Base-by-base conservation (phyloP, 108 stramenopile genomes). In the Cyclotella sp. region DNA sequence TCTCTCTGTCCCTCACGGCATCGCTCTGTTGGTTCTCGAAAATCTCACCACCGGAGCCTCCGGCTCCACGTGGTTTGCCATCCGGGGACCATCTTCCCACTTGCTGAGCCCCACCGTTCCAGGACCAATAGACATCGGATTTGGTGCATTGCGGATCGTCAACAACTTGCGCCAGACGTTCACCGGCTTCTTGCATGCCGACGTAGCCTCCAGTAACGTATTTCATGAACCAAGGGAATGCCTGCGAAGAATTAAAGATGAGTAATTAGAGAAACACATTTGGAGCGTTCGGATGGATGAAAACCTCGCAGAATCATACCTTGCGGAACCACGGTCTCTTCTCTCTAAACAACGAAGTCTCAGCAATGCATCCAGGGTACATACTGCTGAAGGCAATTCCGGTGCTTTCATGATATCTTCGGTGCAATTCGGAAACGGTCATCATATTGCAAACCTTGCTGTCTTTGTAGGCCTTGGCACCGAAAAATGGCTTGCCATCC, bases 331-430 rank as follows among this genome's bases (percentile, higher is more conserved):
- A 98, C n/a, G 88, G 79, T 47, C 98, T 84, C 90, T 98, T 98
- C 84, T 98, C 98, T n/a, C 98, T 82, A 91, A 98, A 98, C 26
- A 98, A 77, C 24, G 86, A 75, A 28, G 98, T 97, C 74, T 97
- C 96, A 27, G 98, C 98, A 82, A 98, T 98, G 85, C 98, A 98
- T 18, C 98, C 98, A 18, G 98, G 98, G 87, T 97, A 98, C 93
- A 98, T 95, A 73, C 90, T 89, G 76, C 91, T 91, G 70, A 97
- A 97, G 29, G 91, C 81, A 75, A 98, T 97, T 59, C 98, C 98
- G 27, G 96, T 95, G 30, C 82, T 87, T n/a, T 90, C 86, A 74
- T 96, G 90, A 86, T 95, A 98, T 63, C 96, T 90, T 75, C 94
- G 83, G 84, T 97, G 89, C 71, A 98, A 89, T 77, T 98, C 94